Conservation (phyloP, 2,329 filamentous ascomycete genomes). For the Immersiporthe knoxdaviesiana region DNA sequence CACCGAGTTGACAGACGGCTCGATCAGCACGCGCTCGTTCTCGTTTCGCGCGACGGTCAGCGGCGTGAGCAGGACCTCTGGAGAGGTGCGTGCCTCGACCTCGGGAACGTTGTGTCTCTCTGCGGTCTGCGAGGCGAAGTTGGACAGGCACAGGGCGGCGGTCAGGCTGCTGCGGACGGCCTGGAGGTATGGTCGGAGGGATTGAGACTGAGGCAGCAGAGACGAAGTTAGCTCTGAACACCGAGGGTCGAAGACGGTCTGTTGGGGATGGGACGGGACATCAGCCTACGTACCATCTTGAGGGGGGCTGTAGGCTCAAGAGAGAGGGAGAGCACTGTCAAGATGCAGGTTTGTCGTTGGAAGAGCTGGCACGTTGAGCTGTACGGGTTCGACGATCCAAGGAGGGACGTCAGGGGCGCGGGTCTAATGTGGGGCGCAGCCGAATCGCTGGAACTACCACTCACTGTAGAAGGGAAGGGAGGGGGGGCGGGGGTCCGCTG, state of each 20-base stretch:
- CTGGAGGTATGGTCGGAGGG: conserved; percentile 92
- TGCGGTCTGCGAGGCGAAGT: conserved; percentile 96
- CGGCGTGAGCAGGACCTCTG: conserved; percentile 91
- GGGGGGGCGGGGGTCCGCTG: not conserved
- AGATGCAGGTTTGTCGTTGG: conserved; percentile 23
- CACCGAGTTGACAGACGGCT: conserved; percentile 95
- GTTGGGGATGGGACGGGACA: not conserved
- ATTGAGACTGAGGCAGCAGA: conserved; percentile 74
- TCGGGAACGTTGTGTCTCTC: conserved; percentile 98
- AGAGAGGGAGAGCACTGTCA: conserved; percentile 15
- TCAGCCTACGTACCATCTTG: conserved; percentile 20
- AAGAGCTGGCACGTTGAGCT: conserved; percentile 20
- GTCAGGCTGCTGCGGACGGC: conserved; percentile 94
- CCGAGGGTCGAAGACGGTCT: not conserved
- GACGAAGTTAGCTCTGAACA: conserved; percentile 33
- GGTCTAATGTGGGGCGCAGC: conserved; percentile 10
- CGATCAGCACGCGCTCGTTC: conserved; percentile 94
- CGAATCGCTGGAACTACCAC: not conserved
- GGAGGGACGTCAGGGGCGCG: conserved; percentile 22
- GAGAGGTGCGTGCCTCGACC: conserved; percentile 89
- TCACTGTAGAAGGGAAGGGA: not conserved
- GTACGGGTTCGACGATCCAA: not conserved
- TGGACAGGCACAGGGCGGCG: conserved; percentile 88
- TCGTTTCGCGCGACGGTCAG: conserved; percentile 92
- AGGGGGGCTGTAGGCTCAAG: conserved; percentile 2